Percentiles rank a stretch among this genome's conserved stretches.
These are phyloP conservation scores for Purpureocillium lavendulum DNA, from an alignment of 2,329 filamentous ascomycete genomes.

Conservation along the genomic window DNA sequence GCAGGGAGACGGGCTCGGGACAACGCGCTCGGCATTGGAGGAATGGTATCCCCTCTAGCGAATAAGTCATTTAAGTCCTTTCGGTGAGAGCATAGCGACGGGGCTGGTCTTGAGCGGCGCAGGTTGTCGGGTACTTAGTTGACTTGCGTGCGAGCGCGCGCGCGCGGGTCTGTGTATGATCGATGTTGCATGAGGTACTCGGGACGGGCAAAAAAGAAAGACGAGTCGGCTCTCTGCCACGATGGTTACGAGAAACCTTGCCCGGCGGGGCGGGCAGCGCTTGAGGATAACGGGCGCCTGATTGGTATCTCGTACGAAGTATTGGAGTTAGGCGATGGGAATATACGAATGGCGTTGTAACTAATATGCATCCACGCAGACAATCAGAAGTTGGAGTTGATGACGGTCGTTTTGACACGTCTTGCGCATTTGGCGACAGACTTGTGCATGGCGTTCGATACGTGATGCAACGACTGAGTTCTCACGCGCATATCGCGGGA, in stretches of 20 bases:
- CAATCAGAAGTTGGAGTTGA: no score
- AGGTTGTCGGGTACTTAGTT: not conserved
- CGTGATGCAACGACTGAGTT: no score
- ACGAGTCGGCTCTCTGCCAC: conserved; percentile 13
- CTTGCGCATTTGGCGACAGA: no score
- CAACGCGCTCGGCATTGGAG: conserved; percentile 23
- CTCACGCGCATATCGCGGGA: no score
- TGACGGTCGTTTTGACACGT: no score
- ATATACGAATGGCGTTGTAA: no score
- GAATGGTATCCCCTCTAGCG: conserved; percentile 27
- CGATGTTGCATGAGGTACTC: not conserved
- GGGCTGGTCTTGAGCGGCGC: not conserved
- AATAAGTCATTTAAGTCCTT: conserved; percentile 35
- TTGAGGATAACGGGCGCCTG: conserved; percentile 7
- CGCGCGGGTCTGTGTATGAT: not conserved
- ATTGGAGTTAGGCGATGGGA: no score
- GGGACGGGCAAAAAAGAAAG: conserved; percentile 6
- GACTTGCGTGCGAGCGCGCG: no score
- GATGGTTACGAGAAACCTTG: not conserved
- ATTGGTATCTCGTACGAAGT: not conserved
- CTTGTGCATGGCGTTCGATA: no score
- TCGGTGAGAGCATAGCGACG: conserved; percentile 18
- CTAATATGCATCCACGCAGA: not conserved
- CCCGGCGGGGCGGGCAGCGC: no score
- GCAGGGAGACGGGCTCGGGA: conserved; percentile 40